Percentiles rank a stretch among this genome's conserved stretches.
Evolutionary conservation across 2,329 filamentous ascomycete species (phyloP).

Genomic region (Pseudonectria foliicola): DNA sequence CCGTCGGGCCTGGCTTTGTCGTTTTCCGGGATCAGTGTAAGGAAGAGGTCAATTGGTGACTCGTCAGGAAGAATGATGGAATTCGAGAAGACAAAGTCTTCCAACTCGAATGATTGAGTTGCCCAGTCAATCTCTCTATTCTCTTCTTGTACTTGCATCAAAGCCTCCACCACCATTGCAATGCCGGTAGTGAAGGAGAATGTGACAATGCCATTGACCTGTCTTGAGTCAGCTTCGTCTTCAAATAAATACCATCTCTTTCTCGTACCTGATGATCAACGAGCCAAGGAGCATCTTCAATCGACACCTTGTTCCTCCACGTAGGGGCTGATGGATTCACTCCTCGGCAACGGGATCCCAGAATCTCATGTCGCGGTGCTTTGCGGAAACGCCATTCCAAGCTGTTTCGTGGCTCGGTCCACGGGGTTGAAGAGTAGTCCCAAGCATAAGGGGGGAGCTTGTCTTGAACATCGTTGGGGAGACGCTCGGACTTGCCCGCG

Average conservation of each 20-base stretch:
- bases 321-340: slow-evolving; percentile 18
- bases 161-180: slow-evolving; percentile 16
- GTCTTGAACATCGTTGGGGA: slow-evolving; percentile 16
- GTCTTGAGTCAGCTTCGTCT: slow-evolving; percentile 2
- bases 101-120: slow-evolving; percentile 12
- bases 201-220: slow-evolving; percentile 18
- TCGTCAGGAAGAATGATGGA: slow-evolving; percentile 19
- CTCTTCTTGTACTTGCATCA: slow-evolving; percentile 19
- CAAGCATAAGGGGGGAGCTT: slow-evolving; percentile 16
- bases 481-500: slow-evolving; percentile 8
- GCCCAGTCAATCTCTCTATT: slow-evolving; percentile 13
- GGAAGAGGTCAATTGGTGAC: slow-evolving; percentile 13
- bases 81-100: slow-evolving; percentile 19
- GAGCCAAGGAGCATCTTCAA: slow-evolving; percentile 18
- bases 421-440: slow-evolving; percentile 17
- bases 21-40: slow-evolving; percentile 12
- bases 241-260: neutral
- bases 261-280: slow-evolving; percentile 17
- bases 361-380: slow-evolving; percentile 15
- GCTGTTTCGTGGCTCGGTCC: slow-evolving; percentile 17
- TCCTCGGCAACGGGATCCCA: slow-evolving; percentile 17
- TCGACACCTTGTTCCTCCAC: slow-evolving; percentile 19
- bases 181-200: slow-evolving; percentile 17
- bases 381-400: slow-evolving; percentile 18
- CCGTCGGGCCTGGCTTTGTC: slow-evolving; percentile 12